A percentile compares a stretch with the other conserved stretches of the same genome.
Conservation (phyloP, 169 alveolate species). For the Eimeria acervulina region DNA sequence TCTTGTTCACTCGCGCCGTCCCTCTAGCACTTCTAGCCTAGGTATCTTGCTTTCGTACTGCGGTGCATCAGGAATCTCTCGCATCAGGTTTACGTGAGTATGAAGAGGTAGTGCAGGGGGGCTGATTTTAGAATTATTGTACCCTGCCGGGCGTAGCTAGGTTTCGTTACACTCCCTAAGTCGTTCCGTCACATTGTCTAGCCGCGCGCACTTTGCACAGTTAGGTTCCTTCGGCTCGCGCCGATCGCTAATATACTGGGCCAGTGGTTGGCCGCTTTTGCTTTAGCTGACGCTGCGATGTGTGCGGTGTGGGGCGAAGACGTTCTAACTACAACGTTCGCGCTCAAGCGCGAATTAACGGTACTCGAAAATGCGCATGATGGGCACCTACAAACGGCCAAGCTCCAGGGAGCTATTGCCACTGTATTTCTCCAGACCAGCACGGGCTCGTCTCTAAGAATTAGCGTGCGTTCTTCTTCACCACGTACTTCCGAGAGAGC, state of each 20-base stretch:
- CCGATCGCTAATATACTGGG: background rate
- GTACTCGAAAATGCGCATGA: background rate
- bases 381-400: background rate
- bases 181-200: background rate
- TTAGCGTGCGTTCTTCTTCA: constrained; percentile 23
- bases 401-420: background rate
- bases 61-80: background rate
- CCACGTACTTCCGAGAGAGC: constrained; percentile 74
- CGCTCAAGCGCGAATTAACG: background rate
- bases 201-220: background rate
- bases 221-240: background rate
- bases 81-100: background rate
- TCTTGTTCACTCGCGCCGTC: background rate
- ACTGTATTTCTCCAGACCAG: background rate
- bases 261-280: background rate
- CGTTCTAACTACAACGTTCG: background rate
- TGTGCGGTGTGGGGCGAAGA: background rate
- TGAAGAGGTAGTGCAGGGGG: background rate
- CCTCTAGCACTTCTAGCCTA: background rate
- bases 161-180: background rate
- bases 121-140: background rate
- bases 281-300: too few species aligned
- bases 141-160: background rate
- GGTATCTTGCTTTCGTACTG: background rate
- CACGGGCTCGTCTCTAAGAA: background rate